Percentiles rank a stretch among this genome's conserved stretches.
phyloP scores from a whole-genome alignment of 2,329 filamentous ascomycete species.

The Aureobasidium sp. region DNA sequence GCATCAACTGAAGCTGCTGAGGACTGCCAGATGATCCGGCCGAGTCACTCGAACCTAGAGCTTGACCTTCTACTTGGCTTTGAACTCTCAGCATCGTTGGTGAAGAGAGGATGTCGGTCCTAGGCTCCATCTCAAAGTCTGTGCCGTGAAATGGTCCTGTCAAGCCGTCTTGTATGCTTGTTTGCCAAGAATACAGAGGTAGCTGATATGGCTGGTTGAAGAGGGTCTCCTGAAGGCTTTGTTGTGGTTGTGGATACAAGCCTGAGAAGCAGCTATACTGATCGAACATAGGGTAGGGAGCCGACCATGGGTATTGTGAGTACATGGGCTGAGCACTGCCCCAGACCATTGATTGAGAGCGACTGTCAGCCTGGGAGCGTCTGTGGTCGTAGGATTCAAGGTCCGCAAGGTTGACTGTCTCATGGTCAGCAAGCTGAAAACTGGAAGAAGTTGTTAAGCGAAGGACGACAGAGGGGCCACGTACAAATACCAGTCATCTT shows the following conservation, averaged over 20 bases:
- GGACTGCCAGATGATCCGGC: background rate
- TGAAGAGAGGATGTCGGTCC: background rate
- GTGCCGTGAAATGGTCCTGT: background rate
- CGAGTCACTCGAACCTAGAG: background rate
- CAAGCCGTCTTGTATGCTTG: background rate
- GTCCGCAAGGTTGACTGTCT: background rate
- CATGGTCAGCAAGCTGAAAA: background rate
- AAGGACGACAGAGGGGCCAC: background rate
- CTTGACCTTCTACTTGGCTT: background rate
- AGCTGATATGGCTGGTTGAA: background rate
- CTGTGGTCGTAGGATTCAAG: background rate
- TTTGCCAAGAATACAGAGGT: background rate
- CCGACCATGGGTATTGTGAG: background rate
- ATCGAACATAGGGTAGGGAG: background rate
- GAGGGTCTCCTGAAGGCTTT: background rate
- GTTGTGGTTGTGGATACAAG: background rate
- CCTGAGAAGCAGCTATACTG: background rate
- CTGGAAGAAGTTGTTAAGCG: background rate
- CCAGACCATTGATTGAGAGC: background rate
- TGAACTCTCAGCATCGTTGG: background rate
- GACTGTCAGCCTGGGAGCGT: background rate
- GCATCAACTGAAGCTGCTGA: background rate
- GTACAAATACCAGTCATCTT: background rate
- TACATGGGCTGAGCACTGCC: background rate
- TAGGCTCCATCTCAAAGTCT: background rate